Base-by-base conservation (phyloP, 176 grass and related monocot species). In the Eleusine coracana region DNA sequence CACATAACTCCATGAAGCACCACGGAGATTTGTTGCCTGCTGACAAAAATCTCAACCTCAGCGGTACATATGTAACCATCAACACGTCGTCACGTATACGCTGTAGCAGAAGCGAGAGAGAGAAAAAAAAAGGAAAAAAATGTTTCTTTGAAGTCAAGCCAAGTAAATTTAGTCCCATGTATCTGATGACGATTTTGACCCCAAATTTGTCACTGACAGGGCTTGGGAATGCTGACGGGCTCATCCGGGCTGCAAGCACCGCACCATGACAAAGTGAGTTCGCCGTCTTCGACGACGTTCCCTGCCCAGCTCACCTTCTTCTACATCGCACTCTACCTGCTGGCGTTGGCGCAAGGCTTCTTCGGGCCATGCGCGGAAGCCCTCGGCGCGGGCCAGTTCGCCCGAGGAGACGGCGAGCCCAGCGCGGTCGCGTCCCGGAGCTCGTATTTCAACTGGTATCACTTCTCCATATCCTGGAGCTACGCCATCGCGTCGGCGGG, bases 361-460 rank as follows among this genome's bases (percentile, higher is more conserved):
- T 78, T 92, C 80, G 79, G 83, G 70, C 92, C 92, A 18, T 92
- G 84, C 21, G 52, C 74, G 37, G 80, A 91, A 38, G 81, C 94
- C 64, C 68, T 94, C 27, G 94, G 86, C 18, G 94, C 92, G 5
- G 90, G 92, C 83, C 92, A 97, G 58, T 97, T 93, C 79, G 65
- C 76, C 54, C 50, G 9, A 65, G 50, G 59, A 37, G 70, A 64
- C 7, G 81, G 21, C 10, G 42, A 74, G 21, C 59, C 74, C 0
- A 4, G 56, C 41, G 37, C 66, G 50, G 39, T 27, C 51, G 56
- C 66, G 52, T 87, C 87, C 0, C 73, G 87, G 64, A 91, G 86
- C 74, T 89, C 91, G 18, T 93, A 80, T 66, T 96, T 97, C 89
- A 97, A 91, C 80, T 97, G 94, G 94, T 78, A 90, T 84, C 91